Conservation (phyloP, 306 rosid genomes). For the Corylus americana region DNA sequence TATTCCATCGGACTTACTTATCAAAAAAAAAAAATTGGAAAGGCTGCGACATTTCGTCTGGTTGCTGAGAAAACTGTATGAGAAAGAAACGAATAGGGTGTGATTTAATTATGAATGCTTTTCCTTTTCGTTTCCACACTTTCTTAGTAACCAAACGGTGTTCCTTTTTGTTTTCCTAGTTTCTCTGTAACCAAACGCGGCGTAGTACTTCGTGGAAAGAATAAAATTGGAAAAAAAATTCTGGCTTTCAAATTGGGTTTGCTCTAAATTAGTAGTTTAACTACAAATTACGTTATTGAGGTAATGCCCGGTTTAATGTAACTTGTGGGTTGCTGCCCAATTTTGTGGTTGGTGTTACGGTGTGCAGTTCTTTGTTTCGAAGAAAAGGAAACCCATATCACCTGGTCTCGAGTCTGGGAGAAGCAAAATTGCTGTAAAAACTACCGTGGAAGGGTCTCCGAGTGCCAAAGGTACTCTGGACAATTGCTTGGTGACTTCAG, state of each 20-base stretch:
- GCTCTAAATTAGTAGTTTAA: not conserved
- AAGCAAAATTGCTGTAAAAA: slow-evolving; percentile 50
- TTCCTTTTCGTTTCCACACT: slow-evolving; percentile 6
- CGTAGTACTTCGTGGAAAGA: not conserved
- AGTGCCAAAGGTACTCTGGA: slow-evolving; percentile 67
- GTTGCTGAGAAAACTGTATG: not conserved
- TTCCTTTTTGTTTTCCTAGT: not conserved
- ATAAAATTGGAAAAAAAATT: not conserved
- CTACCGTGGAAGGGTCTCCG: slow-evolving; percentile 57
- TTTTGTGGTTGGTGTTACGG: slow-evolving; percentile 3
- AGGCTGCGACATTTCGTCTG: not conserved
- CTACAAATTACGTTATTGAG: not conserved
- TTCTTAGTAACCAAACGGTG: not conserved
- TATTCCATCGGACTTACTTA: too few relatives aligned
- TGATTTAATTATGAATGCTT: not conserved
- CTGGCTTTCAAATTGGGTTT: not conserved
- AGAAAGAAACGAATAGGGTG: not conserved
- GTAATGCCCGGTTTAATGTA: not conserved
- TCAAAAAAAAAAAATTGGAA: not conserved
- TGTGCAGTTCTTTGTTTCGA: slow-evolving; percentile 73
- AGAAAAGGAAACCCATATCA: slow-evolving; percentile 73
- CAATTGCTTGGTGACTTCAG: slow-evolving; percentile 57
- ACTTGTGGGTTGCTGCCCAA: slow-evolving; percentile 9
- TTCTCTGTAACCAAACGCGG: not conserved
- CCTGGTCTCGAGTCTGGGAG: slow-evolving; percentile 55